Conservation (phyloP, 2,329 filamentous ascomycete genomes). For the Ceratocystis huliohia region DNA sequence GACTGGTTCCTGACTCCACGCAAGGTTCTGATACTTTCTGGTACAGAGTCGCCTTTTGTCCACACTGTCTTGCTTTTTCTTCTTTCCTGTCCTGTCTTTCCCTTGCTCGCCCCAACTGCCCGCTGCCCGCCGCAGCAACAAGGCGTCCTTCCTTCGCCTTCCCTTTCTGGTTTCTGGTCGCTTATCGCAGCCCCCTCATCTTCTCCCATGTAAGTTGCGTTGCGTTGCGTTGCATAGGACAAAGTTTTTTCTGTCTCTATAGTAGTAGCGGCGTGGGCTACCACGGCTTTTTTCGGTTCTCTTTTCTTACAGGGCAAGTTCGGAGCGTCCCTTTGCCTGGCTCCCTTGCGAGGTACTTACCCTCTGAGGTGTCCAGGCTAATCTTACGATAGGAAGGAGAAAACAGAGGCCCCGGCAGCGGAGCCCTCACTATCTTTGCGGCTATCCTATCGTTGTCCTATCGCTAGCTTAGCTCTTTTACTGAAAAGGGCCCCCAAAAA, state of each 20-base stretch:
- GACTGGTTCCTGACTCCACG: not conserved
- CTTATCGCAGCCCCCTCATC: conserved; percentile 10
- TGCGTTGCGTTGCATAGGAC: not conserved
- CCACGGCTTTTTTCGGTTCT: not conserved
- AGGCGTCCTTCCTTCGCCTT: conserved; percentile 3
- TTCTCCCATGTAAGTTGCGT: not conserved
- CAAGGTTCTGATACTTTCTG: not conserved
- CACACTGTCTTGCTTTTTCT: conserved; percentile 3
- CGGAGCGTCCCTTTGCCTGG: too few relatives aligned
- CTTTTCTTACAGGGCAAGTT: not conserved
- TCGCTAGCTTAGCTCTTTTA: not conserved
- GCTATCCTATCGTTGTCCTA: not conserved
- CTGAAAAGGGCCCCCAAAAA: not conserved
- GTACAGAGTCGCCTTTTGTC: not conserved
- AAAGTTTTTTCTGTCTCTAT: not conserved
- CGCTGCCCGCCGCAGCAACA: conserved; percentile 8
- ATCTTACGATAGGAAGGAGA: not conserved
- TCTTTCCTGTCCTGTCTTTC: not conserved
- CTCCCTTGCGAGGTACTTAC: too few relatives aligned
- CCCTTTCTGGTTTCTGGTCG: not conserved
- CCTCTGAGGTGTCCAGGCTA: not conserved
- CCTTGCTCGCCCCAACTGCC: not conserved
- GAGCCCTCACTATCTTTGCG: conserved; percentile 7
- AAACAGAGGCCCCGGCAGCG: conserved; percentile 10
- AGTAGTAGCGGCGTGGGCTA: too few relatives aligned